Evolutionary conservation across 192 early-diverging fungal genomes (phyloP), one percentile per base, ranked within the genome.

Genomic region (Podila clonocystis): DNA sequence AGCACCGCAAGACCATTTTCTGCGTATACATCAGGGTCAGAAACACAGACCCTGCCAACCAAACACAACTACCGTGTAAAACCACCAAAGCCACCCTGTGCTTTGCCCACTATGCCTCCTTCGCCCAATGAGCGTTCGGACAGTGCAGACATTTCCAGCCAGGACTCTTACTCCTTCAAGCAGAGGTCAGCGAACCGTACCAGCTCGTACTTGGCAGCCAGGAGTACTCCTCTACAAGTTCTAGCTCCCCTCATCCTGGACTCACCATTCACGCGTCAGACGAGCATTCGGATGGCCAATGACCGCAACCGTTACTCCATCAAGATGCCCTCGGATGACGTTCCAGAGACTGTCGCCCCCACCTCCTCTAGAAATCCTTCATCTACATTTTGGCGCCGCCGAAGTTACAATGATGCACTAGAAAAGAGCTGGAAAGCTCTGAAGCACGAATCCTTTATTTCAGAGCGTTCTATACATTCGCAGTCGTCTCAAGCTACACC

Each of bases 241-340:
- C 33, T 1, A 2, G 28, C 58, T 1, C 77, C 77, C 6, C 41
- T 68, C n/a, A 69, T 72, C 3, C 34, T 80, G 8, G 77, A 73
- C 9, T 80, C 77, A 6, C 70, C 70, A 0, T 80, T 80, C 29
- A 73, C 66, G 0, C 70, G 77, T 9, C 69, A 71, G 57, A 80
- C 77, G 3, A 80, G 70, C 38, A 80, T 80, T 28, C 70, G 77
- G 11, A 80, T 80, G 70, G 77, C 48, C 8, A 68, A 64, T 11
- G 74, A 77, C 19, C 57, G 70, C 12, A 73, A 80, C 24, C 38
- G 77, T 24, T 80, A 80, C 30, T 80, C 77, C 15, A 48, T 80
- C 61, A 62, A 59, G 49, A 80, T 80, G 77, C 77, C 77, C 0
- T 49, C 70, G 11, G 77, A 73, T 26, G 66, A 68, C 2, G 19